Base-by-base conservation (phyloP, 441 rosid genomes). In the Viola pubescens region DNA sequence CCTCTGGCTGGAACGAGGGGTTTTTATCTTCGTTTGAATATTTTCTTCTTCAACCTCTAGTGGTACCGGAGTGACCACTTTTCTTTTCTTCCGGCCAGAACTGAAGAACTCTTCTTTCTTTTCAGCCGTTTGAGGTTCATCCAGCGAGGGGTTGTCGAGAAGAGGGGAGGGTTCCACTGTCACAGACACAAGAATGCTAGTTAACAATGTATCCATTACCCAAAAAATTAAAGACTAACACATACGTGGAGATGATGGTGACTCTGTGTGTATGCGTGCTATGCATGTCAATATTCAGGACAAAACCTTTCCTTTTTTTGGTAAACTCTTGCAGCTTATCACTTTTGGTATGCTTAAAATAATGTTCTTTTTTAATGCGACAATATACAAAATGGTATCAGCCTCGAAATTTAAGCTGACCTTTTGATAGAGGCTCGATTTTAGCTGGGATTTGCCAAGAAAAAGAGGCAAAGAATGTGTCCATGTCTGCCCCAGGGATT, bases 371-470 rank as follows among this genome's bases (percentile, higher is more conserved):
- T 9, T 7, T 37, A 54, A 38, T 26, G 14, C n/a, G 4, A 56
- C 48, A 37, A n/a, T 44, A 38, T 14, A 50, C n/a, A 5, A 14
- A 42, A 48, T 9, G 46, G 34, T 44, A 39, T 5, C 11, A 7
- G 11, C 19, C 16, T 53, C 47, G 50, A 45, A 58, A 43, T 6
- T 45, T 56, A 61, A 60, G 41, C 71, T 52, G 46, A 86, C 94
- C 91, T 77, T 77, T 69, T 40, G 63, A 43, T 37, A 71, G 73
- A 66, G 67, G 11, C 12, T 47, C 68, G 51, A 56, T 10, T 60
- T 75, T 71, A 26, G 79, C 83, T 5, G 95, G 95, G 54, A 89
- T 52, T 70, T 77, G 87, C 98, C 97, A 91, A 74, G 74, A 64
- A 78, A 91, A 91, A 3, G 95, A 87, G 4, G 81, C 70, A 65